Base-by-base conservation (phyloP, 179 eudicot genomes). In the Nepenthes alata region DNA sequence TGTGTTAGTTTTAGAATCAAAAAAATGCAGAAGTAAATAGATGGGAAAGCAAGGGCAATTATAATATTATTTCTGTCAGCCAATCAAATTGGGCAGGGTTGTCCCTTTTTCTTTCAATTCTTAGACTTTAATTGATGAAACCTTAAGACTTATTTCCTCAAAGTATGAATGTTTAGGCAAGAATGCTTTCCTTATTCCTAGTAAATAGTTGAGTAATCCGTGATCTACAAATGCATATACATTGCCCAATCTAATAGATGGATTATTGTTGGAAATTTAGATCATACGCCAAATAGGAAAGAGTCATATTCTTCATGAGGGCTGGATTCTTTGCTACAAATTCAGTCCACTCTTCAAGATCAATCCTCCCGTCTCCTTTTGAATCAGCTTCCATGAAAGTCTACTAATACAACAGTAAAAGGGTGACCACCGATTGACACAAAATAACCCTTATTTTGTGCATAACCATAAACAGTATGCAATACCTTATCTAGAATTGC, bases 361-460 rank as follows among this genome's bases (percentile, higher is more conserved):
- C 91, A 36, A 89, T 89, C 74, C 63, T 84, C 48, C 96, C 95
- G 60, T 89, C 96, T 60, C 70, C 79, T 49, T 83, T 84, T 11
- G 69, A 35, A 60, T 89, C 95, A 48, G 85, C 95, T 52, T 86
- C 84, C 66, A 59, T 44, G 47, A 84, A 73, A 39, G 88, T 79
- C 96, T 89, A 69, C 45, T 5, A 8, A 7, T 47, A 60, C 10
- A 35, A 13, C 25, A 10, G 4, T 59, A 54, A 4, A 51, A 39
- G 36, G 15, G 25, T 51, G 37, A 1, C 6, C 37, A 9, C 15
- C 45, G 39, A 7, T 37, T 34, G 8, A 7, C 45, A 41, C 8
- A 41, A 4, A 41, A 41, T 7, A 4, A 12, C 55, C 4, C 5
- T 51, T 0, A 6, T 10, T 38, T 4, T 59, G 3, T 5, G 62